phyloP scores from a whole-genome alignment of 495 filamentous ascomycete species.

The Aspergillus funiculosus region DNA sequence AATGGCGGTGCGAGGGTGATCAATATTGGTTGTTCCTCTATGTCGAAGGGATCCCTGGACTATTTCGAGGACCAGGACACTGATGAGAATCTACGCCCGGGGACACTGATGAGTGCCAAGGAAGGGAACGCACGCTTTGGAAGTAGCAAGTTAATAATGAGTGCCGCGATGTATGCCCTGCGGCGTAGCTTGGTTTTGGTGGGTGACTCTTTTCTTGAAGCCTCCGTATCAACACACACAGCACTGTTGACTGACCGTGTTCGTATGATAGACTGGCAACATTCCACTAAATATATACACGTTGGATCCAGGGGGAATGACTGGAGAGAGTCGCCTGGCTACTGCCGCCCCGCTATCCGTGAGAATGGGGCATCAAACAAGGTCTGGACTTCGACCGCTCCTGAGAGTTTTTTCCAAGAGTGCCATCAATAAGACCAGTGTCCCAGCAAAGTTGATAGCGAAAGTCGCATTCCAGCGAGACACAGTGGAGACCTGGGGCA shows the following conservation, averaged over 20 bases:
- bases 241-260: conserved; percentile 6
- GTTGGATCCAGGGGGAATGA: conserved; percentile 37
- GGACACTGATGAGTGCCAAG: conserved; percentile 27
- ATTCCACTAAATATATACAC: conserved; percentile 39
- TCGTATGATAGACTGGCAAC: conserved; percentile 27
- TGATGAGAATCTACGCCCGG: conserved; percentile 15
- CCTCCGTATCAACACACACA: too few species aligned
- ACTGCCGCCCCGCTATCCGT: conserved; percentile 30
- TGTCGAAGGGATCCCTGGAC: conserved; percentile 32
- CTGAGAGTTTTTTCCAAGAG: conserved; percentile 37
- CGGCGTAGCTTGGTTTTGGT: conserved; percentile 38
- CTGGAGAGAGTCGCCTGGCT: conserved; percentile 26
- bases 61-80: conserved; percentile 29
- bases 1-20: conserved; percentile 35
- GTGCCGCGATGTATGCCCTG: conserved; percentile 39
- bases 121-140: conserved; percentile 35
- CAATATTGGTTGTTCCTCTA: conserved; percentile 36
- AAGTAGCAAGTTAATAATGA: conserved; percentile 39
- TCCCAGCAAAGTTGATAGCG: conserved; percentile 38
- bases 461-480: conserved; percentile 38
- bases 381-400: conserved; percentile 34
- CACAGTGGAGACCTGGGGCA: conserved; percentile 29
- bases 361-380: conserved; percentile 32
- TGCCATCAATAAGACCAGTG: conserved; percentile 36
- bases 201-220: conserved; percentile 16